These are phyloP conservation scores for Alternaria sp. DNA, from an alignment of 2,329 filamentous ascomycete species.

Conservation along the genomic window DNA sequence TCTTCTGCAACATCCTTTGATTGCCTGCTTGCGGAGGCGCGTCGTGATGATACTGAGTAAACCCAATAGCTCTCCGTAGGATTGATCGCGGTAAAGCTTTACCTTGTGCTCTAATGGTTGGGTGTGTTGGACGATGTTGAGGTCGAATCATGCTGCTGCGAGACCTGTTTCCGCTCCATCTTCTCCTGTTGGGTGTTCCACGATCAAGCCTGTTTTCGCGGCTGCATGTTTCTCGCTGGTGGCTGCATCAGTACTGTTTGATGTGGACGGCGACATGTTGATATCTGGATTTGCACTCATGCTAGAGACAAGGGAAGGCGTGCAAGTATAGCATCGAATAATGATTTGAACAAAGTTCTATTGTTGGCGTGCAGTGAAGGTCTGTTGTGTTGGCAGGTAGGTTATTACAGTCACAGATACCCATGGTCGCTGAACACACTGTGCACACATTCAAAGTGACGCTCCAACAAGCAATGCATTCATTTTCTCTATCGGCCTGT, in stretches of 20 bases:
- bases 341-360: not conserved
- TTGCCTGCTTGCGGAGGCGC: not conserved
- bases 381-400: no score
- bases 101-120: no score
- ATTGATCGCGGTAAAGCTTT: not conserved
- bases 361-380: not conserved
- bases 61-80: not conserved
- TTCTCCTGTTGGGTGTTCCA: no score
- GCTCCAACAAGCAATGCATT: not conserved
- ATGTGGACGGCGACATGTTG: no score
- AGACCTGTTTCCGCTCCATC: no score
- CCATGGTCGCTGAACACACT: not conserved
- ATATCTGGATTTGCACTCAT: no score
- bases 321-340: not conserved
- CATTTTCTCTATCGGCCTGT: not conserved
- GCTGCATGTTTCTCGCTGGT: no score
- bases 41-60: not conserved
- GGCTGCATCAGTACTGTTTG: no score
- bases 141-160: no score
- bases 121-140: no score
- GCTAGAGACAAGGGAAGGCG: not conserved
- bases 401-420: not conserved
- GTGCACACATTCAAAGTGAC: not conserved
- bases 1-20: no score
- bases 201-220: no score